Evolutionary conservation across 768 basidiomycete species (phyloP), one percentile per base, ranked within the genome.

Genomic region (Pisolithus albus): DNA sequence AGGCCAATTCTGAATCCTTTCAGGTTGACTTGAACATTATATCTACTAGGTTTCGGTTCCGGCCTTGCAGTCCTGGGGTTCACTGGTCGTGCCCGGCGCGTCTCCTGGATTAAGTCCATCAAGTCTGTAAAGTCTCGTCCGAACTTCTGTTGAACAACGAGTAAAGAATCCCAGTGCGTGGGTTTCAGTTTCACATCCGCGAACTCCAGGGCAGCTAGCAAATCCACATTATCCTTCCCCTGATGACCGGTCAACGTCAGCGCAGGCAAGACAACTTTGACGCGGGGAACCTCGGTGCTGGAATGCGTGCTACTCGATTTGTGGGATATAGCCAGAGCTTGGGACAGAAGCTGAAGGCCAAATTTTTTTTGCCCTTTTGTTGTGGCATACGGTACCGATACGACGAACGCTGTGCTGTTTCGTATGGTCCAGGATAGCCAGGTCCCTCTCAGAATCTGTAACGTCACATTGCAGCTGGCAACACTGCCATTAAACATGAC

Each of bases 51-150:
- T 0, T 66, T 46, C 39, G 56, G 67, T 7, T 50, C 55, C 24
- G 32, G 44, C 21, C 24, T 52, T 38, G 49, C 52, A 34, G 53
- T 34, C 43, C 37, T 45, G 28, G 57, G 21, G 55, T 43, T 43
- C n/a, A 50, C 46, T 26, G 53, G 49, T 49, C 58, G 58, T 50
- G 61, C 68, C 37, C 57, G 64, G 24, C 81, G 79, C 10, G 78
- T 85, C 61, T 87, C 76, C 55, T 80, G 78, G 30, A 89, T 73
- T 46, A 92, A 64, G 6, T 75, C 68, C 11, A 92, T 67, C 24
- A 92, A 72, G 53, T 93, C 91, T 56, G 86, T 85, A 66, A 92
- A 88, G 67, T 93, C 91, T 59, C 86, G 84, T 6, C 88, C 91
- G 52, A 92, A 92, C 61, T 92, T 92, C 56, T 89, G 87, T 61